phyloP scores from a whole-genome alignment of 352 stramenopile genomes.

The Phytophthora citricola region DNA sequence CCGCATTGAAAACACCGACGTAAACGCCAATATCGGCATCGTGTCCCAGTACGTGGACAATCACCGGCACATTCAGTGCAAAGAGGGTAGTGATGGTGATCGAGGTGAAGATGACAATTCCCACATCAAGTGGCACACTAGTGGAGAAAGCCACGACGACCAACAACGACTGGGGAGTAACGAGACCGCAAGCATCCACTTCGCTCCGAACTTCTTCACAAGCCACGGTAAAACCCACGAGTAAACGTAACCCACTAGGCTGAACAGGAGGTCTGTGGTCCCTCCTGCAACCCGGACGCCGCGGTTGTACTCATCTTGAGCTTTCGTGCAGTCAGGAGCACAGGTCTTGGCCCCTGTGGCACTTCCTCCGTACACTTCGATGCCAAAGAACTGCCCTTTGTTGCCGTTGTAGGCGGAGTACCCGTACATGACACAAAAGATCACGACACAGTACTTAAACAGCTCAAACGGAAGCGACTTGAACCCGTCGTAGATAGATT shows the following conservation, averaged over 20 bases:
- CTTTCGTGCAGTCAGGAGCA: slow-evolving; percentile 34
- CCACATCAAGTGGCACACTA: slow-evolving; percentile 21
- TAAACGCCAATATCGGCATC: slow-evolving; percentile 33
- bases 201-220: slow-evolving; percentile 40
- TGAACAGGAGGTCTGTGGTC: slow-evolving; percentile 46
- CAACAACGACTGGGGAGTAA: slow-evolving; percentile 24
- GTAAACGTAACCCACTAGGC: slow-evolving; percentile 47
- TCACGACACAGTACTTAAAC: slow-evolving; percentile 50
- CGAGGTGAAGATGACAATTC: slow-evolving; percentile 21
- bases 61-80: slow-evolving; percentile 29
- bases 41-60: slow-evolving; percentile 27
- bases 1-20: slow-evolving; percentile 31
- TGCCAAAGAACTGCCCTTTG: slow-evolving; percentile 41
- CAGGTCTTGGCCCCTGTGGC: slow-evolving; percentile 27
- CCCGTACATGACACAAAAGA: slow-evolving; percentile 56
- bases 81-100: slow-evolving; percentile 28
- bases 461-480: slow-evolving; percentile 46
- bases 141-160: slow-evolving; percentile 23
- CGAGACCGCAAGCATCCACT: slow-evolving; percentile 22
- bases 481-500: slow-evolving; percentile 46
- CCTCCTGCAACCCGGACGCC: slow-evolving; percentile 40
- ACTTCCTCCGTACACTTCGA: slow-evolving; percentile 25
- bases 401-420: slow-evolving; percentile 61
- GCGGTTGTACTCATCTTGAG: slow-evolving; percentile 49
- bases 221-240: slow-evolving; percentile 52